These are phyloP conservation scores for Spergularia azorica DNA, from an alignment of 179 eudicot genomes.

Conservation along the genomic window DNA sequence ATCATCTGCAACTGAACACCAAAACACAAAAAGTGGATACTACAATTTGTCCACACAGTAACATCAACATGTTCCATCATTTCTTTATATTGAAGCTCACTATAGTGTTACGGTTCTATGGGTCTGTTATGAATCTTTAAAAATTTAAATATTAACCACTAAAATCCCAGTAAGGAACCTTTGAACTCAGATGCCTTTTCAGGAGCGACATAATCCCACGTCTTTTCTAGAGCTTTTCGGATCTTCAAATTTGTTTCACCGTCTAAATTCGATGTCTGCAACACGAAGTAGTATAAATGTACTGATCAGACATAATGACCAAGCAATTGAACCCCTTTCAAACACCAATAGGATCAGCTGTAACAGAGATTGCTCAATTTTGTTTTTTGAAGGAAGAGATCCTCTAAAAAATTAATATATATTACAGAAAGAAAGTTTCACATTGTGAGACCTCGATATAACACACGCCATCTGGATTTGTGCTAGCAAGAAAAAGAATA, in stretches of 20 bases:
- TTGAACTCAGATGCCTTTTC: constrained; percentile 83
- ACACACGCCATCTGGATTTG: constrained; percentile 97
- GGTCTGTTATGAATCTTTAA: background rate
- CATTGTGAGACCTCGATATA: constrained; percentile 73
- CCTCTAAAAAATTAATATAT: background rate
- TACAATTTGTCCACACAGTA: background rate
- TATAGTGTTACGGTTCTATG: background rate
- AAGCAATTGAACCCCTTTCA: background rate
- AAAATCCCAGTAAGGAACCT: constrained; percentile 47
- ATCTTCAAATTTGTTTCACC: constrained; percentile 99
- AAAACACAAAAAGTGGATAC: background rate
- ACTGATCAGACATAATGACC: constrained; percentile 15
- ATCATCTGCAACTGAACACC: background rate
- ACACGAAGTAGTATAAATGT: constrained; percentile 20
- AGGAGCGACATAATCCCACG: constrained; percentile 86
- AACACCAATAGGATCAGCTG: background rate
- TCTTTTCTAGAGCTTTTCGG: constrained; percentile 94
- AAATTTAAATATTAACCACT: background rate
- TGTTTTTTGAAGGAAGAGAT: background rate
- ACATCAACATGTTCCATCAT: background rate
- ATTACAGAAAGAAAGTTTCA: background rate
- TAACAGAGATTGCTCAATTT: background rate
- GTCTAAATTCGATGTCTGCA: constrained; percentile 94
- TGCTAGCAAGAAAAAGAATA: constrained; percentile 85
- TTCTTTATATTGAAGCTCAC: background rate